Evolutionary conservation across 2,329 filamentous ascomycete genomes (phyloP).

Genomic region (Fusarium sublunatum): DNA sequence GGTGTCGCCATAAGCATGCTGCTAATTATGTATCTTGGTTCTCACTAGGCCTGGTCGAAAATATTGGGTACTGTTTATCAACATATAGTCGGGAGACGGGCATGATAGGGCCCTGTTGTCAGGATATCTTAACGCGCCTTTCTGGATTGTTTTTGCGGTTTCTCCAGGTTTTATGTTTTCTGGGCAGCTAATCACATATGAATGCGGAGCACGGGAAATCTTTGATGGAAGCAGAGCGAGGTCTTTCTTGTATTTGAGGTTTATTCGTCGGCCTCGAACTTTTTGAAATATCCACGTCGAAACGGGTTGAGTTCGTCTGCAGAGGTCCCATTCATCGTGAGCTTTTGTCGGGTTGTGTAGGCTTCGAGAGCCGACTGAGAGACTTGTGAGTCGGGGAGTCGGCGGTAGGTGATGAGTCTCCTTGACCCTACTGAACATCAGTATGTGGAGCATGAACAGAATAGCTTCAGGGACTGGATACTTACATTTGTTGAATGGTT

Average conservation of each 20-base stretch:
- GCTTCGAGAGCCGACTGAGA: constrained; percentile 56
- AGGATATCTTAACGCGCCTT: constrained; percentile 33
- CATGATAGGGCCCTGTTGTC: constrained; percentile 34
- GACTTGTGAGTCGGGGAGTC: constrained; percentile 71
- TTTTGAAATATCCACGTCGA: constrained; percentile 68
- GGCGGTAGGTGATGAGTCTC: constrained; percentile 85
- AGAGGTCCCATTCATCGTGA: constrained; percentile 57
- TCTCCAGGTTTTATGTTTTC: constrained; percentile 32
- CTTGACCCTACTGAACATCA: constrained; percentile 74
- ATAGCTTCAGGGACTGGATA: constrained; percentile 1
- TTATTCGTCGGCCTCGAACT: constrained; percentile 58
- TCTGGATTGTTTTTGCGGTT: constrained; percentile 24
- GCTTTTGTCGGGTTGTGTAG: constrained; percentile 48
- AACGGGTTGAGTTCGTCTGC: constrained; percentile 72
- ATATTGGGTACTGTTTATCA: constrained; percentile 28
- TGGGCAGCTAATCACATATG: constrained; percentile 32
- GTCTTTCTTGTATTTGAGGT: constrained; percentile 37
- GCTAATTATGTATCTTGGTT: constrained; percentile 15
- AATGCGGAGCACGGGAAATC: constrained; percentile 38
- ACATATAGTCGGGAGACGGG: constrained; percentile 43
- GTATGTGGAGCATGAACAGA: not conserved
- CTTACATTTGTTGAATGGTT: constrained; percentile 89
- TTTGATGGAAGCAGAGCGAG: constrained; percentile 40
- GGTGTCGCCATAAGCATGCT: constrained; percentile 7
- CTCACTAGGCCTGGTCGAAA: constrained; percentile 20